Base-by-base conservation (phyloP, 1,139 yeast genomes). In the Pneumocystis jirovecii region DNA sequence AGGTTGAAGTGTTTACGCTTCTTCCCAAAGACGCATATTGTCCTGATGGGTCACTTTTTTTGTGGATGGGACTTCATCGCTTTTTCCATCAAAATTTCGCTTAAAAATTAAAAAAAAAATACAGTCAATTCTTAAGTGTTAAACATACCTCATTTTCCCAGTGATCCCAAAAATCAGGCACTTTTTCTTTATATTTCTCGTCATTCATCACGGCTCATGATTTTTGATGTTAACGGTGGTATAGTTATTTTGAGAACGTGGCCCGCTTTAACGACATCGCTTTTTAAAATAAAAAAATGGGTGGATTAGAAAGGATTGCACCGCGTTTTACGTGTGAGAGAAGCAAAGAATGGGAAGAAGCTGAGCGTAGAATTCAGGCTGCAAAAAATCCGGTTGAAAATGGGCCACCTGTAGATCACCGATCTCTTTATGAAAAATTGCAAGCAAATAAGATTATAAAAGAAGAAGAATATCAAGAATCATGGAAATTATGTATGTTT, bases 371-470 rank as follows among this genome's bases (percentile, higher is more conserved):
- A 17, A 25, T 50, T 25, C 57, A 25, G 7, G 57, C 57, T 3
- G 57, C 34, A 50, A 50, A 50, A 50, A 50, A 50, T 25, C 57
- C 57, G 34, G 57, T 50, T 25, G n/a, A 50, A 50, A 50, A 50
- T 2, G 34, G 21, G 19, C n/a, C 57, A 50, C 60, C 65, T 12
- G 62, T 61, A 15, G 71, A 67, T 61, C 57, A 68, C 50, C 65
- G 69, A 34, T 69, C 72, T 17, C 67, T 70, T 17, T 70, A 68
- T 63, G 72, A 70, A 19, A 62, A 67, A 50, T 62, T 70, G 19
- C 71, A 70, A 64, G 71, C 68, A 25, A 70, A 70, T 56, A 67
- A 68, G 63, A 70, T 71, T 64, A 63, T 60, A 61, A 69, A 71
- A 39, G 71, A 71, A 65, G 70, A 66, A 34, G 70, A 69, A 37